Conservation (phyloP, 2,329 filamentous ascomycete species). For the Tricladium varicosporioides region DNA sequence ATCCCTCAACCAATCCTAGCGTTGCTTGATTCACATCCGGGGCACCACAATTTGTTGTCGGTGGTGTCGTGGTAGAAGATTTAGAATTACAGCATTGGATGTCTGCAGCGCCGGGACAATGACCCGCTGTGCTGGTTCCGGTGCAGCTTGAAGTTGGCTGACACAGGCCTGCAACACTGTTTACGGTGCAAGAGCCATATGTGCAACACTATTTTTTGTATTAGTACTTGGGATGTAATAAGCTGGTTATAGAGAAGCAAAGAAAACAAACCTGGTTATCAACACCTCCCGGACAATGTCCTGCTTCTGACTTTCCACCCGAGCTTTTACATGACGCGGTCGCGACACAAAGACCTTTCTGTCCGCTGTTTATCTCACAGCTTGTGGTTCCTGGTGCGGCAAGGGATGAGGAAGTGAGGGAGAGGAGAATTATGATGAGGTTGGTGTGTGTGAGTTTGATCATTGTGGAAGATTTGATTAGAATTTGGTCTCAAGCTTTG, state of each 20-base stretch:
- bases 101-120: slow-evolving; percentile 1
- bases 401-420: too few relatives aligned
- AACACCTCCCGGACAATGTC: slow-evolving; percentile 5
- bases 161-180: neutral
- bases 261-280: slow-evolving; percentile 1
- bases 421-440: too few relatives aligned
- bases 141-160: neutral
- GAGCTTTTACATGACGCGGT: slow-evolving; percentile 3
- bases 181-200: slow-evolving; percentile 3
- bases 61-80: neutral
- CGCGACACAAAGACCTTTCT: neutral
- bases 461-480: too few relatives aligned
- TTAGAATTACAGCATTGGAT: slow-evolving; percentile 3
- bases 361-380: too few relatives aligned
- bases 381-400: too few relatives aligned
- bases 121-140: neutral
- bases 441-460: too few relatives aligned
- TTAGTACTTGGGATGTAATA: neutral
- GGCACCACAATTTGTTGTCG: neutral
- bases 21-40: slow-evolving; percentile 3
- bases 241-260: neutral
- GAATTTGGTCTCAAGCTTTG: too few relatives aligned
- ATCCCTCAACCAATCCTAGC: slow-evolving; percentile 2
- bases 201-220: slow-evolving; percentile 6
- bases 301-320: neutral